These are phyloP conservation scores for Eucalyptus albens DNA, from an alignment of 345 rosid species.

Conservation along the genomic window DNA sequence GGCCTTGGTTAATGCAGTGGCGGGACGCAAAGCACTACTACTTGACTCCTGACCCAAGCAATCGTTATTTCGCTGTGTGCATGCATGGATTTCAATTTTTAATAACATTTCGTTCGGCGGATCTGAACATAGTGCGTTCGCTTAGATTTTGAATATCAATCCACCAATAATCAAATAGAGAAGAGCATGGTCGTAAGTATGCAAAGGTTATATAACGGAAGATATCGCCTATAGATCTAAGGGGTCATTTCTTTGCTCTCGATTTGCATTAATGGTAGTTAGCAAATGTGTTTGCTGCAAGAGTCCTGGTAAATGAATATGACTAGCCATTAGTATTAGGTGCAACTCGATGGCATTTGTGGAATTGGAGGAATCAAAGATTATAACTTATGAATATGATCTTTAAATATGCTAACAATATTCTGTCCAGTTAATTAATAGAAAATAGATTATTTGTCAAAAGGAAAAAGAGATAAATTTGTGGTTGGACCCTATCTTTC, in stretches of 20 bases:
- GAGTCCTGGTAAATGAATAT: background rate
- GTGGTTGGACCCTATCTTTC: background rate
- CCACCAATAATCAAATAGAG: background rate
- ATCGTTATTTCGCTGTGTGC: background rate
- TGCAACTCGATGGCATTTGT: background rate
- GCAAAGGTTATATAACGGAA: background rate
- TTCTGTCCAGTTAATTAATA: accelerated
- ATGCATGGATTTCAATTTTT: background rate
- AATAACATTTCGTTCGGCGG: background rate
- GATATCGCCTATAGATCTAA: background rate
- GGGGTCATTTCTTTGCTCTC: background rate
- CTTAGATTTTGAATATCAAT: background rate
- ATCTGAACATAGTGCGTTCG: background rate
- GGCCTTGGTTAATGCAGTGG: background rate
- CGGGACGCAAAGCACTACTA: background rate
- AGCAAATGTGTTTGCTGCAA: background rate
- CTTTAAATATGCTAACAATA: no score
- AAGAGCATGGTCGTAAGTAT: background rate
- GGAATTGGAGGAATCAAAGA: no score
- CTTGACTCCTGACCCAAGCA: background rate
- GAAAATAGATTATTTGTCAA: no score
- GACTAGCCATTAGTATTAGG: background rate
- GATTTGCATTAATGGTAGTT: background rate
- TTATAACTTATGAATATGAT: no score
- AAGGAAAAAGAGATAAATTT: no score